Evolutionary conservation across 306 rosid species (phyloP), one percentile per base, ranked within the genome.

Genomic region (Vicia faba): DNA sequence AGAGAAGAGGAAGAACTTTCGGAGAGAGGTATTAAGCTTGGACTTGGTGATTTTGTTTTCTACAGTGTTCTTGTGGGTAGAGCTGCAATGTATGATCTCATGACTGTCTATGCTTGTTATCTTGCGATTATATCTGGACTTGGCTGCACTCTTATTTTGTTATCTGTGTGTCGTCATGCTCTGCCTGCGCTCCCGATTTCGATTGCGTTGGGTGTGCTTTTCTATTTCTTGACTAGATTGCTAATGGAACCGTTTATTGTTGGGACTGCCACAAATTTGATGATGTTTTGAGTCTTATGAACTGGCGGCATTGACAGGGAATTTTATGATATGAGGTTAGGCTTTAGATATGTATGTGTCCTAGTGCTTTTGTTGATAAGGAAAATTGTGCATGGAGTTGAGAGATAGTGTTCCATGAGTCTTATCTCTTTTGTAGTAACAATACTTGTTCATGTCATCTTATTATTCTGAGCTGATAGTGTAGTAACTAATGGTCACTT

Each of bases 41-140:
- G 98, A 8, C 93, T 92, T 65, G 96, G 98, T 61, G 93, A 92
- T 72, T 87, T 92, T 55, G 89, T 89, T 57, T 92, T 92, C 91
- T 92, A 92, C 78, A 87, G 96, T 80, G 98, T 92, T 35, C 96
- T 89, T 53, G 98, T 92, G 39, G 93, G 96, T 41, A 87, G 98
- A 78, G 96, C 98, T 76, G 96, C 98, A 49, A 92, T 89, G 96
- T 87, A 87, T 83, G 98, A 92, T 75, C 95, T 92, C 15, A 92
- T 89, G 98, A 92, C 96, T 2, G 96, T 89, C 5, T 89, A 92
- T 72, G 98, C 96, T 66, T 92, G 96, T 82, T 92, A 92, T 80
- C 95, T 92, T 69, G 98, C 96, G 28, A 92, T 92, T 75, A 82
- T 92, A 70, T 92, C 93, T 1, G 96, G 96, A 48, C 86, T 92